A percentile compares a stretch with the other conserved stretches of the same genome.
Evolutionary conservation across 2,329 filamentous ascomycete genomes (phyloP).

Genomic region (Neonectria punicea): DNA sequence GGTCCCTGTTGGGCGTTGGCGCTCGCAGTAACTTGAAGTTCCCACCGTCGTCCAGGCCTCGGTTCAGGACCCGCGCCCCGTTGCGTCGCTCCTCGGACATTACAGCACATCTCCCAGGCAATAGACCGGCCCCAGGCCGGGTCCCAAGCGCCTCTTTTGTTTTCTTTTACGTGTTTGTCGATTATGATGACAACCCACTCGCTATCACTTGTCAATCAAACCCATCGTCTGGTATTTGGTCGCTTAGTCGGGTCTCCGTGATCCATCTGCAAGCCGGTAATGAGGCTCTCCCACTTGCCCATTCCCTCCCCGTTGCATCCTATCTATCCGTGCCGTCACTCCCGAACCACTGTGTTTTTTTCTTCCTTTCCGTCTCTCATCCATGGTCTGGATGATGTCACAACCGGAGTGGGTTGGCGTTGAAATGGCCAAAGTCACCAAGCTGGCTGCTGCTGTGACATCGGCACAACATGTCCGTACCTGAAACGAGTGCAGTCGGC

Average conservation of each 20-base stretch:
- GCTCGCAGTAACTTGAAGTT: conserved; percentile 27
- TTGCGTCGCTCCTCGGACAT: conserved; percentile 41
- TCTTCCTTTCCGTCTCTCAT: conserved; percentile 4
- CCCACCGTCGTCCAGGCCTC: conserved; percentile 28
- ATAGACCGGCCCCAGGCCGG: conserved; percentile 23
- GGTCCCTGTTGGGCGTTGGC: conserved; percentile 30
- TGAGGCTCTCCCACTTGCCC: conserved; percentile 35
- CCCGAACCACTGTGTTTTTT: conserved; percentile 28
- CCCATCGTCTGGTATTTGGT: conserved; percentile 1
- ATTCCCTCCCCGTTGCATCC: conserved; percentile 26
- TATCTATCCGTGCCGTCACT: conserved; percentile 44
- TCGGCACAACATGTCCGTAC: conserved; percentile 32
- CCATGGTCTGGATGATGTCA: conserved; percentile 39
- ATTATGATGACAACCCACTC: conserved; percentile 39
- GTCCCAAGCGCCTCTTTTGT: conserved; percentile 37
- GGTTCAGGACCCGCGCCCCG: conserved; percentile 22
- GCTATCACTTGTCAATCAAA: conserved; percentile 39
- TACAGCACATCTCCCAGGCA: conserved; percentile 28
- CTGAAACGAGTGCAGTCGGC: conserved; percentile 41
- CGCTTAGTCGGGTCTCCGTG: conserved; percentile 5
- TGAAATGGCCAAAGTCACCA: conserved; percentile 24
- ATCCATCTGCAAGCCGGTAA: conserved; percentile 29
- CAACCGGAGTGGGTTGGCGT: conserved; percentile 20
- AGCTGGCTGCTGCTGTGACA: conserved; percentile 31
- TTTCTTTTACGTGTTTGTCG: conserved; percentile 43